A percentile compares a stretch with the other conserved stretches of the same genome.
Conservation (phyloP, 257 asterid species). For the Fraxinus excelsior region DNA sequence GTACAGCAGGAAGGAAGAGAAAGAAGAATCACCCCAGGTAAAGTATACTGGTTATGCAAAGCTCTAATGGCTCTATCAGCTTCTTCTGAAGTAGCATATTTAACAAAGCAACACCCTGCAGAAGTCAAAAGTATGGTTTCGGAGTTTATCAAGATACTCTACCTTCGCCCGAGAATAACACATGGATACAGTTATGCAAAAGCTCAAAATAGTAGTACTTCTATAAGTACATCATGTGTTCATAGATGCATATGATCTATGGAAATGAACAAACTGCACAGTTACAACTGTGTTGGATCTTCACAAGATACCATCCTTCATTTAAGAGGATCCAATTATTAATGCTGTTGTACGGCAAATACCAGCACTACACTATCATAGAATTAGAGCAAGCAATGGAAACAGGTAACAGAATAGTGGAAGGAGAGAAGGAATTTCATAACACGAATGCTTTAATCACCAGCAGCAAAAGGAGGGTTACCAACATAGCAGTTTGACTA, state of each 20-base stretch:
- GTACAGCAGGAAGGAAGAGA: conserved; percentile 20
- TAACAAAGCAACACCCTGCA: conserved; percentile 99
- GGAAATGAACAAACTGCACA: conserved; percentile 1
- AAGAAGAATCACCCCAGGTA: conserved; percentile 79
- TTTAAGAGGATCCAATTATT: background rate
- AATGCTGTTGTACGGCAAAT: conserved; percentile 12
- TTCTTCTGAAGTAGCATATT: conserved; percentile 82
- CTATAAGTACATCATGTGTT: background rate
- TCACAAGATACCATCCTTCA: background rate
- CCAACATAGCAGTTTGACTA: background rate
- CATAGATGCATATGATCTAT: background rate
- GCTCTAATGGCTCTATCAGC: conserved; percentile 94
- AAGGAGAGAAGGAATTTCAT: background rate
- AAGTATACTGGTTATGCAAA: conserved; percentile 76
- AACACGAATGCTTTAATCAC: background rate
- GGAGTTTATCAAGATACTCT: conserved; percentile 38
- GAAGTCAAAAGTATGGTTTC: conserved; percentile 45
- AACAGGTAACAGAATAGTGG: background rate
- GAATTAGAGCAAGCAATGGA: conserved; percentile 2
- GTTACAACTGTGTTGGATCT: background rate
- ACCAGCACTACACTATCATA: conserved; percentile 15
- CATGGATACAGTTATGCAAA: conserved; percentile 15
- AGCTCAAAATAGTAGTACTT: background rate
- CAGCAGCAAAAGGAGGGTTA: background rate
- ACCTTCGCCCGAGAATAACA: conserved; percentile 27